Evolutionary conservation across 2,329 filamentous ascomycete genomes (phyloP).

Genomic region (Boeremia lycopersici): DNA sequence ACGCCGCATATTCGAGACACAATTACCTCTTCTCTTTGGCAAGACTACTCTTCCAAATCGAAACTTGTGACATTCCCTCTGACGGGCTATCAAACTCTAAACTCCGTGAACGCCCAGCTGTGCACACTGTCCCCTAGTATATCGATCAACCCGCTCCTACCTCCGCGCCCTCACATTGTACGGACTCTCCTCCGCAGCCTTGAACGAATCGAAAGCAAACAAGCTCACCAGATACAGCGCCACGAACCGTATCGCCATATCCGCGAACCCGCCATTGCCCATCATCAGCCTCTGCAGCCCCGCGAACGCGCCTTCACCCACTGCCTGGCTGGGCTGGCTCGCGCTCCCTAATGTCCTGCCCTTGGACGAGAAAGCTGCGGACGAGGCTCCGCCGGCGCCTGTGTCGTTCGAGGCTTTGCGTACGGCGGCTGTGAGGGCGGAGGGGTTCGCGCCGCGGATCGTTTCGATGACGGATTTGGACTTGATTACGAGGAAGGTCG

Average conservation of each 20-base stretch:
- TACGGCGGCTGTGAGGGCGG: constrained; percentile 54
- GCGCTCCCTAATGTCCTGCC: constrained; percentile 51
- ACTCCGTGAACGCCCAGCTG: background rate
- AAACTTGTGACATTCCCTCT: background rate
- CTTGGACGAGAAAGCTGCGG: constrained; percentile 48
- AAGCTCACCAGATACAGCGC: constrained; percentile 54
- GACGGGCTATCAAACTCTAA: background rate
- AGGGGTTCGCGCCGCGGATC: constrained; percentile 56
- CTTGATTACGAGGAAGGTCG: constrained; percentile 57
- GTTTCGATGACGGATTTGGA: constrained; percentile 52
- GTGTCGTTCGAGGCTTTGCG: constrained; percentile 52
- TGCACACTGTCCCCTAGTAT: background rate
- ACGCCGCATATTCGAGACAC: no score
- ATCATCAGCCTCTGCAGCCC: constrained; percentile 34
- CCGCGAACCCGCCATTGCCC: constrained; percentile 46
- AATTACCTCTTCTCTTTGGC: no score
- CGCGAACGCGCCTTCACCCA: constrained; percentile 32
- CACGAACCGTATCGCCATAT: constrained; percentile 52
- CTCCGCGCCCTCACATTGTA: constrained; percentile 48
- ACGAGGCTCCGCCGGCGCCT: constrained; percentile 43
- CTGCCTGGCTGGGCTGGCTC: constrained; percentile 30
- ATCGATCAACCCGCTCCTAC: background rate
- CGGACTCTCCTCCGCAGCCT: constrained; percentile 52
- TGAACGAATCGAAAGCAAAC: constrained; percentile 53
- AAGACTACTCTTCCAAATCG: no score